Percentiles rank a stretch among this genome's conserved stretches.
phyloP scores from a whole-genome alignment of 2,329 filamentous ascomycete genomes.

The Fusarium compactum region DNA sequence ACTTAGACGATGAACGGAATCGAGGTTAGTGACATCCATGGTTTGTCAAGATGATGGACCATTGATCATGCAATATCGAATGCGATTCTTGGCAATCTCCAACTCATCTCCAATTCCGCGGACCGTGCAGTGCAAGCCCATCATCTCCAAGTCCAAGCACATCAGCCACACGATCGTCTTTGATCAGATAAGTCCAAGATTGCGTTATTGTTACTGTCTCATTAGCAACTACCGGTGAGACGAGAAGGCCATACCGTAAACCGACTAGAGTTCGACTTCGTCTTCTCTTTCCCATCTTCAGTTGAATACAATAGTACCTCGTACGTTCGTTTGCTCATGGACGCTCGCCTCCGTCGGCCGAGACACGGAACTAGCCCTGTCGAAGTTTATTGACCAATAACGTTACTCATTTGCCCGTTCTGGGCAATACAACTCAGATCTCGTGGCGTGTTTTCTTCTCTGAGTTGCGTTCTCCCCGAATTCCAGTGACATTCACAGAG shows the following conservation, averaged over 20 bases:
- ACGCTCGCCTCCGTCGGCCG: conserved; percentile 41
- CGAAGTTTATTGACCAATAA: conserved; percentile 8
- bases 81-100: conserved; percentile 7
- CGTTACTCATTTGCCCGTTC: conserved; percentile 9
- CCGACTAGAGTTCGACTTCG: not conserved
- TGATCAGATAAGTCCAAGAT: conserved; percentile 23
- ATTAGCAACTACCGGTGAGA: not conserved
- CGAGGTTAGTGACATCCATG: conserved; percentile 16
- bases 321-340: conserved; percentile 29
- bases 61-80: conserved; percentile 17
- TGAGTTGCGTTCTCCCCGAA: not conserved
- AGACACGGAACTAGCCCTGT: conserved; percentile 29
- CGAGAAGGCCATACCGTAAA: conserved; percentile 1
- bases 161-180: conserved; percentile 6
- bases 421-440: conserved; percentile 32
- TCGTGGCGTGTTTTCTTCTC: conserved; percentile 18
- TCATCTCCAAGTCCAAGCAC: not conserved
- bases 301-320: conserved; percentile 9
- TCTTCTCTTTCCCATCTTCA: not conserved
- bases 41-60: conserved; percentile 9
- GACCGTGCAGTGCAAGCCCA: not conserved
- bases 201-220: conserved; percentile 5
- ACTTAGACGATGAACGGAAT: conserved; percentile 16
- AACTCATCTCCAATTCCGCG: conserved; percentile 14
- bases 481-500: conserved; percentile 3